phyloP scores from a whole-genome alignment of 345 rosid species.

The Triadica sebifera region DNA sequence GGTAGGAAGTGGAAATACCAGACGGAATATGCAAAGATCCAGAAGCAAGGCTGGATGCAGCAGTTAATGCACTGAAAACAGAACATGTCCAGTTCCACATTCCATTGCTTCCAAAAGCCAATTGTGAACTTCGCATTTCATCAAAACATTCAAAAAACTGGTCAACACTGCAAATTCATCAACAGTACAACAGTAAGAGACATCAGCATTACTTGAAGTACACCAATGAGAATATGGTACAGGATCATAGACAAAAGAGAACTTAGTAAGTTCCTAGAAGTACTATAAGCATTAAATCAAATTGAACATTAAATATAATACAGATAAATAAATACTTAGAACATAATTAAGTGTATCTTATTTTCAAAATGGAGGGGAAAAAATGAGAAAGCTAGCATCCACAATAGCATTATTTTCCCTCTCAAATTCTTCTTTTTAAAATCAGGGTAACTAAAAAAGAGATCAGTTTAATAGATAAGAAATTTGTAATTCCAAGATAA shows the following conservation, averaged over 20 bases:
- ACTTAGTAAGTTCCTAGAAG: neutral
- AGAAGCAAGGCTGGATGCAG: constrained; percentile 97
- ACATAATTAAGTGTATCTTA: too few species aligned
- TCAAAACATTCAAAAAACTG: constrained; percentile 96
- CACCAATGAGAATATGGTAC: neutral
- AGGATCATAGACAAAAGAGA: neutral
- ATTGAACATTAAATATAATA: too few species aligned
- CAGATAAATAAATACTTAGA: too few species aligned
- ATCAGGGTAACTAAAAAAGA: neutral
- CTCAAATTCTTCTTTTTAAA: neutral
- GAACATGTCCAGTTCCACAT: constrained; percentile 98
- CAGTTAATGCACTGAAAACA: constrained; percentile 91
- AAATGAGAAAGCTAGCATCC: too few species aligned
- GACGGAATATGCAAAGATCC: constrained; percentile 81
- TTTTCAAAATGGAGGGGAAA: too few species aligned
- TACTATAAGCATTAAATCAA: neutral
- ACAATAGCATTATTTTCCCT: too few species aligned
- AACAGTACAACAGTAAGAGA: constrained; percentile 6
- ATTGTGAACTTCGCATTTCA: constrained; percentile 81
- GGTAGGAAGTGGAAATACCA: constrained; percentile 47
- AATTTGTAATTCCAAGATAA: neutral
- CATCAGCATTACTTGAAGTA: constrained; percentile 11
- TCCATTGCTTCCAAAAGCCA: constrained; percentile 86
- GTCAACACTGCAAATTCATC: constrained; percentile 60
- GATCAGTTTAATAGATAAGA: neutral